Evolutionary conservation across 1,284 basidiomycete species (phyloP).

Genomic region (Moesziomyces antarcticus): DNA sequence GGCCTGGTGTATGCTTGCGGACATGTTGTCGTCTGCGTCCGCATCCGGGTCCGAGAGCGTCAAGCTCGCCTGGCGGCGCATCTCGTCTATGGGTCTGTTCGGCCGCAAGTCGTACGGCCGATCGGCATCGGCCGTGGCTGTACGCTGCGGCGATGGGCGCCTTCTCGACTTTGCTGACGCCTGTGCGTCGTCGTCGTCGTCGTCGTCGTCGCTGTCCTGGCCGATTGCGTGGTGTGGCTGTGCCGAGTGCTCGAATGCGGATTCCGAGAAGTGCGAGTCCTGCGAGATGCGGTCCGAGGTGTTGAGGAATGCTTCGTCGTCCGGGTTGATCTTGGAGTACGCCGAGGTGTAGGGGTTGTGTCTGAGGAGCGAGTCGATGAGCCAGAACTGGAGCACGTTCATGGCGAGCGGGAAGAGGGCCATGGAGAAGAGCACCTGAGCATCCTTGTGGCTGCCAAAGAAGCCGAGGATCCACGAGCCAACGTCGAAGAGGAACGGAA

Average conservation of each 20-base stretch:
- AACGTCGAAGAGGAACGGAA: slow-evolving; percentile 76
- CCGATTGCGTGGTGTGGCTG: slow-evolving; percentile 16
- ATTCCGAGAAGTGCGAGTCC: slow-evolving; percentile 27
- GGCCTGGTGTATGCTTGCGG: slow-evolving; percentile 8
- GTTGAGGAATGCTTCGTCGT: slow-evolving; percentile 36
- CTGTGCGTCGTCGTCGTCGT: slow-evolving; percentile 15
- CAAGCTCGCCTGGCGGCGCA: slow-evolving; percentile 35
- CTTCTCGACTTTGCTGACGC: slow-evolving; percentile 16
- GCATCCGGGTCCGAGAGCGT: slow-evolving; percentile 23
- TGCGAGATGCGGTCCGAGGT: slow-evolving; percentile 30
- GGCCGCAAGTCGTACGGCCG: slow-evolving; percentile 38
- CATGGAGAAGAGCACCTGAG: slow-evolving; percentile 74
- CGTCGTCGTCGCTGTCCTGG: slow-evolving; percentile 22
- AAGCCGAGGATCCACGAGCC: slow-evolving; percentile 86
- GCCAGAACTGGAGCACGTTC: slow-evolving; percentile 71
- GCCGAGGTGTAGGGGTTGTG: slow-evolving; percentile 58
- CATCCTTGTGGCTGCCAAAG: slow-evolving; percentile 73
- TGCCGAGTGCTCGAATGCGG: neutral
- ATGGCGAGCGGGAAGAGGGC: slow-evolving; percentile 91
- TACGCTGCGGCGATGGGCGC: slow-evolving; percentile 11
- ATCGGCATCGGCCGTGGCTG: slow-evolving; percentile 6
- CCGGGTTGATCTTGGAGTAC: slow-evolving; percentile 47
- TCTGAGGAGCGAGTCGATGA: slow-evolving; percentile 64
- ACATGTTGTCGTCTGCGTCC: slow-evolving; percentile 19
- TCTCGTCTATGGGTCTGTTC: slow-evolving; percentile 21